These are phyloP conservation scores for Melocanna baccifera DNA, from an alignment of 176 grass and related monocot species.

Conservation along the genomic window DNA sequence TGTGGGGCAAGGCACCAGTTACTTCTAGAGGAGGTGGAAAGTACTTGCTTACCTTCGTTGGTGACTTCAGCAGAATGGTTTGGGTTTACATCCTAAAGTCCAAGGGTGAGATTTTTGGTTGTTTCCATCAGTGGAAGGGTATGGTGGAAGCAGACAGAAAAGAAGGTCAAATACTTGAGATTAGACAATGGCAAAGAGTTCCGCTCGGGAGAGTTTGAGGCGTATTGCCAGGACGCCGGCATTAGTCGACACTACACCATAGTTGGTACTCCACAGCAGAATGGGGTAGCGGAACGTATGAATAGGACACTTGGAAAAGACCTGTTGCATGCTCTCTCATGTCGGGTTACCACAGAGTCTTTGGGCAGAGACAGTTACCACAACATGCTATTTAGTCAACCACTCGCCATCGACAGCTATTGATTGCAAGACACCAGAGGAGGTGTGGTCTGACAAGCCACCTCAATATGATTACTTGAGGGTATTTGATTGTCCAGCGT, in stretches of 20 bases:
- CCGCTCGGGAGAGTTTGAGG: neutral
- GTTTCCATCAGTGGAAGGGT: neutral
- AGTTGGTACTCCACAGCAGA: neutral
- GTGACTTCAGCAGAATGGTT: neutral
- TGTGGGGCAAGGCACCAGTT: neutral
- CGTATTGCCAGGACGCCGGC: neutral
- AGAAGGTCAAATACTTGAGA: neutral
- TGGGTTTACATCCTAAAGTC: neutral
- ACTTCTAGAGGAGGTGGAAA: neutral
- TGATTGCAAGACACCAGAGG: neutral
- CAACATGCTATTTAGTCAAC: neutral
- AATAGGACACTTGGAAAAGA: slow-evolving; percentile 31
- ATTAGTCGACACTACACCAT: neutral
- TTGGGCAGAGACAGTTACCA: neutral
- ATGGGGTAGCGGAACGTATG: slow-evolving; percentile 9
- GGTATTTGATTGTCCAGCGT: neutral
- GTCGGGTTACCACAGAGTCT: neutral
- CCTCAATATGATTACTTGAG: neutral
- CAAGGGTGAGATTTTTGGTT: neutral
- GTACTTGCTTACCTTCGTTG: neutral
- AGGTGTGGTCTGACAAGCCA: slow-evolving; percentile 6
- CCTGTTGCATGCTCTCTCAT: slow-evolving; percentile 26
- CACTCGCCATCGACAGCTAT: neutral
- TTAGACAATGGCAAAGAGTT: neutral
- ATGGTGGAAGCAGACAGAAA: neutral